phyloP scores from a whole-genome alignment of 192 early-diverging fungal genomes.

The Mortierella hygrophila region DNA sequence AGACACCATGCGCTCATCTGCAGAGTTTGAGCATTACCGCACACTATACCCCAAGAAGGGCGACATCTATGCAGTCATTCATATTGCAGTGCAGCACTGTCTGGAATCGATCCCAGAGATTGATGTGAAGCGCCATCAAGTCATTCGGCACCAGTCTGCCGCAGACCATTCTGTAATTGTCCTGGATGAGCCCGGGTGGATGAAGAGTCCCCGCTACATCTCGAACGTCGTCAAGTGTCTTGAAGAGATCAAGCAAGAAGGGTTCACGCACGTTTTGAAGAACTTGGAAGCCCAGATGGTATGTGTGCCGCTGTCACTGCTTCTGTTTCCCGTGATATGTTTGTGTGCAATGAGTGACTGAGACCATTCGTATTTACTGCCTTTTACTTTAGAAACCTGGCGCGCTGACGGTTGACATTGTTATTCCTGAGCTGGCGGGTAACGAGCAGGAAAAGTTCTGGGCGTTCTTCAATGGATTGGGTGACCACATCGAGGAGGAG shows the following conservation, averaged over 20 bases:
- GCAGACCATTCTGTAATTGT: conserved; percentile 38
- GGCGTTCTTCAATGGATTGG: conserved; percentile 30
- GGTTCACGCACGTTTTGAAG: conserved; percentile 28
- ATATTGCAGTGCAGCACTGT: conserved; percentile 31
- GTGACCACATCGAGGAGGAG: conserved; percentile 28
- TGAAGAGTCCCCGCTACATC: conserved; percentile 34
- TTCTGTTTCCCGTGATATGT: neutral
- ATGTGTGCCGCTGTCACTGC: neutral
- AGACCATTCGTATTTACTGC: neutral
- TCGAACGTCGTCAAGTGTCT: conserved; percentile 9
- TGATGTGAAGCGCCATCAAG: conserved; percentile 38
- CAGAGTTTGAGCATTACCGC: conserved; percentile 21
- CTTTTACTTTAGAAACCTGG: conserved; percentile 21
- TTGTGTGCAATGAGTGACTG: no score
- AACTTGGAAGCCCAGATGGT: conserved; percentile 48
- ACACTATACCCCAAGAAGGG: conserved; percentile 21
- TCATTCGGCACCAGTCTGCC: conserved; percentile 30
- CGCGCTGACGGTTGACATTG: conserved; percentile 25
- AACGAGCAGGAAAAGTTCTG: conserved; percentile 27
- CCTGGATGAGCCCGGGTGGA: conserved; percentile 26
- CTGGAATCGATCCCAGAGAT: conserved; percentile 36
- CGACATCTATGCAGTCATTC: conserved; percentile 31
- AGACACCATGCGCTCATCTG: neutral
- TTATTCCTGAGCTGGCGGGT: conserved; percentile 10
- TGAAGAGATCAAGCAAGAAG: conserved; percentile 39